Evolutionary conservation across 2,329 filamentous ascomycete genomes (phyloP).

Genomic region (Trichoderma sp.): DNA sequence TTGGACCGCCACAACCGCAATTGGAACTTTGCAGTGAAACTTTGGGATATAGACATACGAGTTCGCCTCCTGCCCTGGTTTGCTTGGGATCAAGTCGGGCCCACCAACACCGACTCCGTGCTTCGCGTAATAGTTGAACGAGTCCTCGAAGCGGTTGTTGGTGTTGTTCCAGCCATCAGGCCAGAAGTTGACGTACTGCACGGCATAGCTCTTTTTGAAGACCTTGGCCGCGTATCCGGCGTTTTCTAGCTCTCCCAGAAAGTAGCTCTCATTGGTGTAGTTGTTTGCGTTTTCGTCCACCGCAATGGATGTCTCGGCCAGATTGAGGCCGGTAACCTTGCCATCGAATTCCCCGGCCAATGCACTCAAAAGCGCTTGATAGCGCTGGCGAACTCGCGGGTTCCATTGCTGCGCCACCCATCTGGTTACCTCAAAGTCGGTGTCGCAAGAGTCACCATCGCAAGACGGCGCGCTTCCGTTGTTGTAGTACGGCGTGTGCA

Average conservation of each 20-base stretch:
- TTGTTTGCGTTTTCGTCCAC: conserved; percentile 17
- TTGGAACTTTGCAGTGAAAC: conserved; percentile 18
- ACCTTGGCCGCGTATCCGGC: conserved; percentile 23
- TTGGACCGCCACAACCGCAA: conserved; percentile 15
- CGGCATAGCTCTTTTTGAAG: conserved; percentile 30
- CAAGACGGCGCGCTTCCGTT: conserved; percentile 32
- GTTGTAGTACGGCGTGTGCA: conserved; percentile 30
- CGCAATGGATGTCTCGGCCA: conserved; percentile 31
- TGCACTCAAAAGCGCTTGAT: conserved; percentile 29
- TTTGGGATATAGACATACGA: conserved; percentile 29
- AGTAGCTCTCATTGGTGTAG: conserved; percentile 27
- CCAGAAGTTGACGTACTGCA: conserved; percentile 35
- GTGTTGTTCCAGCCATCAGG: conserved; percentile 30
- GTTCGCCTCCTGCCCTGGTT: conserved; percentile 26
- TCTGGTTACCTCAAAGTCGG: not conserved
- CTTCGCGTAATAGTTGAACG: conserved; percentile 30
- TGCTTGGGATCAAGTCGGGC: conserved; percentile 29
- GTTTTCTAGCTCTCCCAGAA: conserved; percentile 29
- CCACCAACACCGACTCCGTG: conserved; percentile 31
- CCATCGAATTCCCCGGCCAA: conserved; percentile 31
- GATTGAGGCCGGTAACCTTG: conserved; percentile 31
- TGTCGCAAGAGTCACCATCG: conserved; percentile 29
- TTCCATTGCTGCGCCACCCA: conserved; percentile 22
- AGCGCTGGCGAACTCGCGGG: conserved; percentile 28
- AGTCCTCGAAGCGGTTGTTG: conserved; percentile 22